These are phyloP conservation scores for Thielaviopsis populi DNA, from an alignment of 2,329 filamentous ascomycete genomes.

Conservation along the genomic window DNA sequence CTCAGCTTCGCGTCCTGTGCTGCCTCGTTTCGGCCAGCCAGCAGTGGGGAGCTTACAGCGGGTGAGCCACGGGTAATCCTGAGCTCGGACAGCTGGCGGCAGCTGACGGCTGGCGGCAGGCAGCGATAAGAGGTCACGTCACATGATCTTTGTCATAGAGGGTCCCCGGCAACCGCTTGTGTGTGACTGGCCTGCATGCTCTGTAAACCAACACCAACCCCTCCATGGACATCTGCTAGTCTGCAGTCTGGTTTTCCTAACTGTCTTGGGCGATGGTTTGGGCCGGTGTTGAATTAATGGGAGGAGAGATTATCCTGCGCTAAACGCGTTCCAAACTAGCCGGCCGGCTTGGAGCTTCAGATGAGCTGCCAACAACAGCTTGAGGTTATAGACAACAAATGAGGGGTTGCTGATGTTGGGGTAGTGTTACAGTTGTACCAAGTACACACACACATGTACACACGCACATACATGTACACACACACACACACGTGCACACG, in stretches of 20 bases:
- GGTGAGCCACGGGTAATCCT: neutral
- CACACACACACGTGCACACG: neutral
- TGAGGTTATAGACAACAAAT: too few relatives aligned
- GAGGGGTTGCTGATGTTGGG: too few relatives aligned
- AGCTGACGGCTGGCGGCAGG: neutral
- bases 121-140: neutral
- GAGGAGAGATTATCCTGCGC: too few relatives aligned
- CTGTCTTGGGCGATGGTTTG: too few relatives aligned
- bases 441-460: neutral
- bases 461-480: neutral
- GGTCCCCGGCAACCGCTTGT: neutral
- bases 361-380: too few relatives aligned
- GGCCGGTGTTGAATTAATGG: too few relatives aligned
- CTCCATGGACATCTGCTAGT: neutral
- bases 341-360: too few relatives aligned
- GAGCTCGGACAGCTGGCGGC: neutral
- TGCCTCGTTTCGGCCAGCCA: neutral
- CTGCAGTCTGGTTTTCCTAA: neutral
- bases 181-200: neutral
- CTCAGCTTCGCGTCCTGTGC: constrained; percentile 1
- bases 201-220: neutral
- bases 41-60: neutral
- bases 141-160: neutral
- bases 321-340: too few relatives aligned
- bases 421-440: neutral